Conservation (phyloP, 2,329 filamentous ascomycete species). For the Fusarium irregulare region DNA sequence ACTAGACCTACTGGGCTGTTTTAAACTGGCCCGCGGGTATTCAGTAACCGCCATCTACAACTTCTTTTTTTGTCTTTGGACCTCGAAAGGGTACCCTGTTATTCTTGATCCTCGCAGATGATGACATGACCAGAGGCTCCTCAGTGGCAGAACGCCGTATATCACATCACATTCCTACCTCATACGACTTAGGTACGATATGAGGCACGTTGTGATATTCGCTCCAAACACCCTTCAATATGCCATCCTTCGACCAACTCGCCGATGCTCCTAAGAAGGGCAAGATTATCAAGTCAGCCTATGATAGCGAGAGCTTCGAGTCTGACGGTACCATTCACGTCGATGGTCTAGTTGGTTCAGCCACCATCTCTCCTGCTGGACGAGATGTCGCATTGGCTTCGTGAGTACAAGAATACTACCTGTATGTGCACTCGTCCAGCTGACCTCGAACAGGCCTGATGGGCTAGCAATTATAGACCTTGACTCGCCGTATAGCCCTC, state of each 20-base stretch:
- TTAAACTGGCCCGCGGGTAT: neutral
- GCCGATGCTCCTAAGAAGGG: slow-evolving; percentile 63
- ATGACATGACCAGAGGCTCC: slow-evolving; percentile 32
- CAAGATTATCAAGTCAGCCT: slow-evolving; percentile 74
- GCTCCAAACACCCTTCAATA: slow-evolving; percentile 47
- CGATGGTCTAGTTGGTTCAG: slow-evolving; percentile 83
- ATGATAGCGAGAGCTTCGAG: slow-evolving; percentile 89
- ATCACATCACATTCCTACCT: slow-evolving; percentile 12
- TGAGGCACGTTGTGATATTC: slow-evolving; percentile 41
- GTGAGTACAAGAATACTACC: slow-evolving; percentile 54
- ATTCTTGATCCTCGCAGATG: neutral
- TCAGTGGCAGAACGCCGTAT: slow-evolving; percentile 33
- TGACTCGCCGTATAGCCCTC: slow-evolving; percentile 87
- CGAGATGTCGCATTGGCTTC: slow-evolving; percentile 91
- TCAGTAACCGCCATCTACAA: neutral
- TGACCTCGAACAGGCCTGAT: slow-evolving; percentile 67
- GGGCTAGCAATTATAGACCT: slow-evolving; percentile 92
- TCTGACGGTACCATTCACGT: slow-evolving; percentile 86
- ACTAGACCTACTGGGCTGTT: slow-evolving; percentile 1
- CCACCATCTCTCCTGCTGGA: slow-evolving; percentile 91
- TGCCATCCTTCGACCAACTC: slow-evolving; percentile 62
- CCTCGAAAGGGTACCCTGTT: neutral
- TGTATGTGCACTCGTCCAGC: neutral
- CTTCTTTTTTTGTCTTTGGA: neutral
- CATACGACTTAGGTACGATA: slow-evolving; percentile 36